A percentile compares a stretch with the other conserved stretches of the same genome.
phyloP scores from a whole-genome alignment of 2,329 filamentous ascomycete genomes.

The Metarhizium rileyi region DNA sequence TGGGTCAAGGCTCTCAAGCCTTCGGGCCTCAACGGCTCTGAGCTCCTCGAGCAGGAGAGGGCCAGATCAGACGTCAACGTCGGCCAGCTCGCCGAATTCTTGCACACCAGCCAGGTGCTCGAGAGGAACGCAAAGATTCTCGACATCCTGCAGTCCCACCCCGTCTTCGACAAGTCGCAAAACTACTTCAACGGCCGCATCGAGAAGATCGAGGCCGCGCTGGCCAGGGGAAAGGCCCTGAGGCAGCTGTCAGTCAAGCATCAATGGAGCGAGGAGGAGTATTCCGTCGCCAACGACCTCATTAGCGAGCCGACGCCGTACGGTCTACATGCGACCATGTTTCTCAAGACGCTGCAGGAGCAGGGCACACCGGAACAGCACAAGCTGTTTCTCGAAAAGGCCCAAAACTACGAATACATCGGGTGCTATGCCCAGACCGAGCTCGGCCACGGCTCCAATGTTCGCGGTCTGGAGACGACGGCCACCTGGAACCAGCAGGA shows the following conservation, averaged over 20 bases:
- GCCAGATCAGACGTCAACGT: constrained; percentile 57
- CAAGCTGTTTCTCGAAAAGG: constrained; percentile 59
- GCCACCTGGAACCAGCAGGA: constrained; percentile 65
- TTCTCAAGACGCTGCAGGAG: constrained; percentile 50
- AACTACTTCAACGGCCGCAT: constrained; percentile 66
- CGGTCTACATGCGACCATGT: constrained; percentile 26
- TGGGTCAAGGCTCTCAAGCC: constrained; percentile 27
- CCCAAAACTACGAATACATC: constrained; percentile 60
- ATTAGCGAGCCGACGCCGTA: constrained; percentile 67
- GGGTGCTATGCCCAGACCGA: constrained; percentile 78
- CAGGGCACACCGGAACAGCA: constrained; percentile 67
- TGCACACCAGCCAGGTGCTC: constrained; percentile 58
- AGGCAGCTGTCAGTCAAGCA: constrained; percentile 56
- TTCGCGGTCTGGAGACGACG: constrained; percentile 61
- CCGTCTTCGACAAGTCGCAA: constrained; percentile 67
- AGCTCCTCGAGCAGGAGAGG: constrained; percentile 60
- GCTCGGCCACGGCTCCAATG: constrained; percentile 69
- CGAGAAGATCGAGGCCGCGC: constrained; percentile 58
- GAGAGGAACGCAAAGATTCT: constrained; percentile 52
- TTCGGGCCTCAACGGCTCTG: constrained; percentile 55
- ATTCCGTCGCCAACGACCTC: constrained; percentile 53
- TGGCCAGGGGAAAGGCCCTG: constrained; percentile 62
- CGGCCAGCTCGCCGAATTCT: constrained; percentile 55
- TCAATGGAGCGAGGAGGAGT: constrained; percentile 59
- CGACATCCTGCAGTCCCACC: constrained; percentile 54